These are phyloP conservation scores for Talaromyces sp. DNA, from an alignment of 2,329 filamentous ascomycete species.

Conservation along the genomic window DNA sequence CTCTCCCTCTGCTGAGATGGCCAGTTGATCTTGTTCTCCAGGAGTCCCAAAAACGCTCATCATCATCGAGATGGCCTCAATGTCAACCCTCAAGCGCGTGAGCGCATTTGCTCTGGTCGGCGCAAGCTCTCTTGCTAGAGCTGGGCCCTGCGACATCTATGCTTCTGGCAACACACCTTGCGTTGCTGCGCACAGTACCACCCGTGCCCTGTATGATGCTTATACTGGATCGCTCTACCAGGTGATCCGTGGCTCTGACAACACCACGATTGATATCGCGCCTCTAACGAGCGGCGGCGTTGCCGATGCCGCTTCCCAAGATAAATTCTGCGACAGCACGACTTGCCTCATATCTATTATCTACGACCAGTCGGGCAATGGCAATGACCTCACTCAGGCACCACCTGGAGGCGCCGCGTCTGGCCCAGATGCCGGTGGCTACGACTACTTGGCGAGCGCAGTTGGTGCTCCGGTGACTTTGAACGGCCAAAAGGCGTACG, in stretches of 20 bases:
- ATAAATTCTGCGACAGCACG: slow-evolving; percentile 6
- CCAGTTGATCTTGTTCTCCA: background rate
- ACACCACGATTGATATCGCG: slow-evolving; percentile 2
- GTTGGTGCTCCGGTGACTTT: slow-evolving; percentile 6
- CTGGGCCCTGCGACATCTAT: slow-evolving; percentile 19
- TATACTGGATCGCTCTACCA: slow-evolving; percentile 8
- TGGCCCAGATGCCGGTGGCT: slow-evolving; percentile 4
- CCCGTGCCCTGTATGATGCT: slow-evolving; percentile 6
- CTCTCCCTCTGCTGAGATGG: background rate
- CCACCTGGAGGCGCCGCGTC: slow-evolving; percentile 4
- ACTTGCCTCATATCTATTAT: slow-evolving; percentile 9
- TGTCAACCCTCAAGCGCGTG: slow-evolving; percentile 1
- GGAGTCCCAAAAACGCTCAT: background rate
- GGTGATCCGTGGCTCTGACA: slow-evolving; percentile 6
- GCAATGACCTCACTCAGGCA: slow-evolving; percentile 8
- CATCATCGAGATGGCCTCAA: background rate
- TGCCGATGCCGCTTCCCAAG: slow-evolving; percentile 5
- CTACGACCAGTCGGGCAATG: slow-evolving; percentile 7
- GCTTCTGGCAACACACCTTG: slow-evolving; percentile 8
- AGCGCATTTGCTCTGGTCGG: slow-evolving; percentile 5
- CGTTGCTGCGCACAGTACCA: slow-evolving; percentile 10
- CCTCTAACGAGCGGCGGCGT: slow-evolving; percentile 5
- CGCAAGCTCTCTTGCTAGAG: slow-evolving; percentile 22
- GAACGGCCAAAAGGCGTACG: slow-evolving; percentile 9
- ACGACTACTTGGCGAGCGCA: slow-evolving; percentile 8